Conservation (phyloP, 2,329 filamentous ascomycete species). For the Nemania sp. region DNA sequence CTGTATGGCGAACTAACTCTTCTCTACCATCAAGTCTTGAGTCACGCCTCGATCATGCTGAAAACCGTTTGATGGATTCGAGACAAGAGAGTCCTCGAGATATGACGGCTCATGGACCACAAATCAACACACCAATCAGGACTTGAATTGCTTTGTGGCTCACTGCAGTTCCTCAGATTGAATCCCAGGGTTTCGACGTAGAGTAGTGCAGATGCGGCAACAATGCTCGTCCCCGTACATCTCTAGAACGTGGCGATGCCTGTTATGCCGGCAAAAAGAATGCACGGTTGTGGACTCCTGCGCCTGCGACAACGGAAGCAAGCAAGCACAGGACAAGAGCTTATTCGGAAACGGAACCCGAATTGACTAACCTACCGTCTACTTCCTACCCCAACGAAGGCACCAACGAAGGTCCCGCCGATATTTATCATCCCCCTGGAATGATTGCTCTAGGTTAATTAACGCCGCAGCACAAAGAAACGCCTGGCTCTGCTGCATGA, state of each 20-base stretch:
- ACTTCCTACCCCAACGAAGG: no score
- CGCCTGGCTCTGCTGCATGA: constrained; percentile 38
- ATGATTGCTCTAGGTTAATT: constrained; percentile 10
- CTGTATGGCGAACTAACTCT: constrained; percentile 30
- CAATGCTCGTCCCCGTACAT: constrained; percentile 27
- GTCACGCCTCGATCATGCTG: background rate
- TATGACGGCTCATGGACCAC: constrained; percentile 17
- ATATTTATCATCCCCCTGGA: constrained; percentile 12
- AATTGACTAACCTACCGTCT: constrained; percentile 26
- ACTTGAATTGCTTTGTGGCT: constrained; percentile 1
- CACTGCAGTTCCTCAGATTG: constrained; percentile 13
- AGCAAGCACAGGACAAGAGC: constrained; percentile 27
- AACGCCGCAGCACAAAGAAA: constrained; percentile 27
- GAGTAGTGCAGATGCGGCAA: constrained; percentile 17
- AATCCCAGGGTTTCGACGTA: constrained; percentile 17
- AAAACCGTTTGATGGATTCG: background rate
- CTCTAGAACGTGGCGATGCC: constrained; percentile 36
- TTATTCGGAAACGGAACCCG: constrained; percentile 37
- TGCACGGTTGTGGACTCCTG: constrained; percentile 35
- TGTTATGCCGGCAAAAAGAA: constrained; percentile 40
- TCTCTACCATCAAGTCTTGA: background rate
- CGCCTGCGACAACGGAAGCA: constrained; percentile 27
- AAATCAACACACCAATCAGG: constrained; percentile 25
- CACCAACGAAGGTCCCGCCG: constrained; percentile 22
- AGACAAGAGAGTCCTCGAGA: constrained; percentile 5